These are phyloP conservation scores for Mucor plumbeus DNA, from an alignment of 371 early-diverging fungal genomes.

Conservation along the genomic window DNA sequence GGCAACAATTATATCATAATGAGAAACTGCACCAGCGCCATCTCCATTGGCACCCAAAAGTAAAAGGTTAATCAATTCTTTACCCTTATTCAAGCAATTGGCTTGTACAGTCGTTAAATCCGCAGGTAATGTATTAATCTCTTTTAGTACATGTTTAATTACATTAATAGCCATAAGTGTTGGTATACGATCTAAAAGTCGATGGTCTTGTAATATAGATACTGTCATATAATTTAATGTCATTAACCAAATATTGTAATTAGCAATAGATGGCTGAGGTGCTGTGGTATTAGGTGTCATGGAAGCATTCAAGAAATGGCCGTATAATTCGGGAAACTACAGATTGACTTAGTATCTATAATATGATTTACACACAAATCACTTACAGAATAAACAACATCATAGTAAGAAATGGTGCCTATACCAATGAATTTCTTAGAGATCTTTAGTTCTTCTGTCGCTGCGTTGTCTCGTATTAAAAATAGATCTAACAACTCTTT, in stretches of 20 bases:
- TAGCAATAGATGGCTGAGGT: constrained; percentile 44
- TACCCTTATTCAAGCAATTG: constrained; percentile 53
- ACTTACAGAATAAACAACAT: constrained; percentile 53
- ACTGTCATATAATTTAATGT: constrained; percentile 45
- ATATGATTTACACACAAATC: too few relatives aligned
- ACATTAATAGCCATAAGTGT: constrained; percentile 54
- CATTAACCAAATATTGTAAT: constrained; percentile 50
- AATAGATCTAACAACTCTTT: constrained; percentile 47
- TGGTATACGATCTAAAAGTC: constrained; percentile 46
- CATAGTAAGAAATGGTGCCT: constrained; percentile 47
- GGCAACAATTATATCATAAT: constrained; percentile 58
- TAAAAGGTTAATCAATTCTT: constrained; percentile 51
- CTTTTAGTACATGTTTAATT: constrained; percentile 52
- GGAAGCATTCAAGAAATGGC: constrained; percentile 46
- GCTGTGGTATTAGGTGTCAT: constrained; percentile 17
- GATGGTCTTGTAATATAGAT: constrained; percentile 47
- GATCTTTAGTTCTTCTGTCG: not conserved
- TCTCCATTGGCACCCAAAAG: constrained; percentile 50
- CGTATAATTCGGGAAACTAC: constrained; percentile 55
- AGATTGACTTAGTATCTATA: not conserved
- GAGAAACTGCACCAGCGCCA: constrained; percentile 55
- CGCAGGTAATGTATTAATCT: constrained; percentile 53
- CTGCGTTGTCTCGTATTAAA: constrained; percentile 29
- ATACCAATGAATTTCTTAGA: constrained; percentile 12
- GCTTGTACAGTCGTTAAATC: constrained; percentile 42